These are phyloP conservation scores for Microdochium paspali DNA, from an alignment of 2,329 filamentous ascomycete genomes.

Conservation along the genomic window DNA sequence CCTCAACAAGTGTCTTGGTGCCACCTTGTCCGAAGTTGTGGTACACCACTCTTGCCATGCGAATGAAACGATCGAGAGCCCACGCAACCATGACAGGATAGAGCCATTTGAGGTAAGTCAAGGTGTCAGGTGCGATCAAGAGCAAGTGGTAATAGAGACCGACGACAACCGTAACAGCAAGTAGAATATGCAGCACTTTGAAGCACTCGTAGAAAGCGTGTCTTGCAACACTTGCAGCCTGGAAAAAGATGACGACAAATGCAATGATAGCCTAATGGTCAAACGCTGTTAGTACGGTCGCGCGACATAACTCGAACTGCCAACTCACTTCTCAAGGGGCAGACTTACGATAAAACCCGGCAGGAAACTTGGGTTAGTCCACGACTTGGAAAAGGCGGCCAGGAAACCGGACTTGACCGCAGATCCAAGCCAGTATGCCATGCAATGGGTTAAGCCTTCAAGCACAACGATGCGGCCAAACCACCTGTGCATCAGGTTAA, in stretches of 20 bases:
- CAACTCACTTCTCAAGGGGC: background rate
- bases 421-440: constrained; percentile 44
- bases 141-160: constrained; percentile 61
- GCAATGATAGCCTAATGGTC: constrained; percentile 45
- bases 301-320: background rate
- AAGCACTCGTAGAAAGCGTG: constrained; percentile 77
- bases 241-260: constrained; percentile 54
- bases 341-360: constrained; percentile 51
- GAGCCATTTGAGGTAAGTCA: constrained; percentile 28
- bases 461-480: constrained; percentile 66
- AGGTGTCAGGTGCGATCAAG: constrained; percentile 34
- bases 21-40: constrained; percentile 59
- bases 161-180: constrained; percentile 49
- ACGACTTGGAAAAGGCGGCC: constrained; percentile 13
- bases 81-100: constrained; percentile 57
- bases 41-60: constrained; percentile 51
- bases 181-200: constrained; percentile 60
- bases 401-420: constrained; percentile 24
- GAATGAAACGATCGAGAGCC: constrained; percentile 51
- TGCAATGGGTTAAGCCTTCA: constrained; percentile 57
- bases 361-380: constrained; percentile 37
- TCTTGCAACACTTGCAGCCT: constrained; percentile 60
- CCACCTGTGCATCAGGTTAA: constrained; percentile 76
- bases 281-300: constrained; percentile 5
- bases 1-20: constrained; percentile 61